These are phyloP conservation scores for Trichosanthes truncata DNA, from an alignment of 306 rosid genomes.

Conservation along the genomic window DNA sequence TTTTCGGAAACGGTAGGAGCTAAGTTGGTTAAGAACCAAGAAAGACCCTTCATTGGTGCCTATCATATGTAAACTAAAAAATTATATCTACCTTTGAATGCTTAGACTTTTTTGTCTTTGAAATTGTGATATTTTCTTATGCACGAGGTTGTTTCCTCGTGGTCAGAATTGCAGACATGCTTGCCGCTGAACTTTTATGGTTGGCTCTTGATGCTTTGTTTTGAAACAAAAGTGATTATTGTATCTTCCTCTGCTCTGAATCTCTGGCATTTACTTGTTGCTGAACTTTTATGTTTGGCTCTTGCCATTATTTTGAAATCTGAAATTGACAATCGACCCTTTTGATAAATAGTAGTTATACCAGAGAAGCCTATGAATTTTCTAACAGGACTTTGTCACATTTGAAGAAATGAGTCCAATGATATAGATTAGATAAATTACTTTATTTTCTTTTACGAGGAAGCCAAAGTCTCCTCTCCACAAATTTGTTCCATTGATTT, in stretches of 20 bases:
- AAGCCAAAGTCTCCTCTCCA: too few relatives aligned
- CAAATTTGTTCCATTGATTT: too few relatives aligned
- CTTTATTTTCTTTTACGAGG: too few relatives aligned
- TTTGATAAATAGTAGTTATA: too few relatives aligned
- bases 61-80: background rate
- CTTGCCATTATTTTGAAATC: background rate
- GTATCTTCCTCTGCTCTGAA: background rate
- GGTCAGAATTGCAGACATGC: background rate
- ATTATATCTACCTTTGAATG: background rate
- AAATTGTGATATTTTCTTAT: background rate
- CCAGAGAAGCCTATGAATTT: too few relatives aligned
- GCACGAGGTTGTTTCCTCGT: background rate
- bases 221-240: background rate
- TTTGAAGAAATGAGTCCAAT: too few relatives aligned
- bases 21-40: conserved; percentile 23
- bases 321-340: too few relatives aligned
- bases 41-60: background rate
- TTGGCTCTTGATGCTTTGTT: background rate
- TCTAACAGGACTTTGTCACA: too few relatives aligned
- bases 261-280: background rate
- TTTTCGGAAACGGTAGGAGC: conserved; percentile 41
- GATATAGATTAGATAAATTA: too few relatives aligned
- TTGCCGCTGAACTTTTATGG: background rate
- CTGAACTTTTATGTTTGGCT: background rate
- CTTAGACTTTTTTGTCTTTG: background rate